These are phyloP conservation scores for Spinacia oleracea DNA, from an alignment of 179 eudicot species.

Conservation along the genomic window DNA sequence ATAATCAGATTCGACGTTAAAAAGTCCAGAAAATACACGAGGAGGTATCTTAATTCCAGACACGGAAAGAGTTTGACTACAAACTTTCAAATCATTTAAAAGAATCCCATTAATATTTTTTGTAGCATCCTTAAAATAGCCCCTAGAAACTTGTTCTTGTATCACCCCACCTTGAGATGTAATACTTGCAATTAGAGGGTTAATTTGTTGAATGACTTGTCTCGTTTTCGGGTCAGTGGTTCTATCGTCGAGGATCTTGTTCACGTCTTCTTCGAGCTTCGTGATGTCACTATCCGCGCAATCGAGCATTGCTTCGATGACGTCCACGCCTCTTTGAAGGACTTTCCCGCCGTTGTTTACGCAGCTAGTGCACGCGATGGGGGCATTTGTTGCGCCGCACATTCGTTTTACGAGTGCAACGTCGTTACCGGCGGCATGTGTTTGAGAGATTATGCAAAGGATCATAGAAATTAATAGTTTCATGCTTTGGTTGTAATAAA, in stretches of 20 bases:
- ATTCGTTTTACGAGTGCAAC: not conserved
- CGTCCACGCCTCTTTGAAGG: not conserved
- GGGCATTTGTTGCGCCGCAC: conserved; percentile 2
- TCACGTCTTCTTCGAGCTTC: not conserved
- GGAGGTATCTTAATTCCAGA: conserved; percentile 19
- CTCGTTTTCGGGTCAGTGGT: not conserved
- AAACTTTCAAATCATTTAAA: no score
- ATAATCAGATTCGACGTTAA: conserved; percentile 11
- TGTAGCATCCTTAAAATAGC: not conserved
- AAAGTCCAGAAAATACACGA: conserved; percentile 15
- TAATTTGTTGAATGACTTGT: not conserved
- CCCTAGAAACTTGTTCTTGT: not conserved
- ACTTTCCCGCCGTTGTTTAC: not conserved
- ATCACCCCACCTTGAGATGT: not conserved
- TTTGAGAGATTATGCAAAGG: not conserved
- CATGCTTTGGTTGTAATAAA: not conserved
- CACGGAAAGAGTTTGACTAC: not conserved
- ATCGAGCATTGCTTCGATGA: not conserved
- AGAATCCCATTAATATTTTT: no score
- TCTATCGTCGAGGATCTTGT: not conserved
- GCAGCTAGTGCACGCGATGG: not conserved
- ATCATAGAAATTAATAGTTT: not conserved
- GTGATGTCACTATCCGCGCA: not conserved
- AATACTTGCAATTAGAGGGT: not conserved
- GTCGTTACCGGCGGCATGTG: not conserved